phyloP scores from a whole-genome alignment of 164 flowering plant genomes.

The Saururus chinensis region DNA sequence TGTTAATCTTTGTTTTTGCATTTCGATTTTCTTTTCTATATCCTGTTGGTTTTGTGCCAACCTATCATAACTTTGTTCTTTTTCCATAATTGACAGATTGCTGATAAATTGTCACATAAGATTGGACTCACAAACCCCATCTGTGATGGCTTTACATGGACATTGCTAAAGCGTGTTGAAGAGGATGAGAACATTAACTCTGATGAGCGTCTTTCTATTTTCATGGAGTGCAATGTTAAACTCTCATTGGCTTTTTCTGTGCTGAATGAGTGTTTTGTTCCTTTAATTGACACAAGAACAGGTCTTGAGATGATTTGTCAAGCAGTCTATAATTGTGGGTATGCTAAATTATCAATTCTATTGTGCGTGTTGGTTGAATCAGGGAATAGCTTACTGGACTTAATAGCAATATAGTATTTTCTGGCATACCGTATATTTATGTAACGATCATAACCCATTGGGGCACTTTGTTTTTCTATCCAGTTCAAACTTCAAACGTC shows the following conservation, averaged over 20 bases:
- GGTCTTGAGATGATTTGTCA: slow-evolving; percentile 95
- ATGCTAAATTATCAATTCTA: slow-evolving; percentile 11
- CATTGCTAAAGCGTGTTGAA: slow-evolving; percentile 63
- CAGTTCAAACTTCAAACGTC: slow-evolving; percentile 77
- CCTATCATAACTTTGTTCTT: not conserved
- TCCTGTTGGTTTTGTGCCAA: not conserved
- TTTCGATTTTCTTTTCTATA: no score
- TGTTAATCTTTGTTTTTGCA: no score
- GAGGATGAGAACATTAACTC: slow-evolving; percentile 74
- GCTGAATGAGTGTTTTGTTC: slow-evolving; percentile 93
- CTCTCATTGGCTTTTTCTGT: slow-evolving; percentile 83
- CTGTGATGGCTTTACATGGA: slow-evolving; percentile 63
- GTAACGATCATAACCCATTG: no score
- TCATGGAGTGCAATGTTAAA: slow-evolving; percentile 92
- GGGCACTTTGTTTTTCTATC: not conserved
- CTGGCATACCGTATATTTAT: no score
- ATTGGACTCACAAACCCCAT: slow-evolving; percentile 50
- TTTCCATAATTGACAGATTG: slow-evolving; percentile 39
- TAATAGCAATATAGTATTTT: no score
- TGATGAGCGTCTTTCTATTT: slow-evolving; percentile 54
- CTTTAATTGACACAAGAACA: slow-evolving; percentile 91
- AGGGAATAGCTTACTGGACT: no score
- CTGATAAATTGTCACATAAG: slow-evolving; percentile 56
- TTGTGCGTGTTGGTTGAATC: no score
- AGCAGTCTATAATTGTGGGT: slow-evolving; percentile 87